Percentiles rank a stretch among this genome's conserved stretches.
Evolutionary conservation across 345 rosid species (phyloP).

Genomic region (Moricandia moricandioides): DNA sequence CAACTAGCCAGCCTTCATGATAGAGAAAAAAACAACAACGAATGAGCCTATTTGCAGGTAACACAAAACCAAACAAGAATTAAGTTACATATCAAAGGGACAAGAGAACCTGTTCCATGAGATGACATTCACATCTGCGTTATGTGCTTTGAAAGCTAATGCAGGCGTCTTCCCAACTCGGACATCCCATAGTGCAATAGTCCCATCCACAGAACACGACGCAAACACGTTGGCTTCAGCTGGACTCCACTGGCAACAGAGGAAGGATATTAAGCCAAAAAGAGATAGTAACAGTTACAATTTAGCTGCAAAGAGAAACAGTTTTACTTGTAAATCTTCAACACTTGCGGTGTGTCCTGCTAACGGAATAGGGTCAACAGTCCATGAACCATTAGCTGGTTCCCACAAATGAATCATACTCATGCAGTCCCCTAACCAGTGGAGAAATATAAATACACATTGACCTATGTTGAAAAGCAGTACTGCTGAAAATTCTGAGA

Average conservation of each 20-base stretch:
- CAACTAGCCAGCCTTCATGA: background rate
- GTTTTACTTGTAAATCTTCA: constrained; percentile 81
- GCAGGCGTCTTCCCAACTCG: constrained; percentile 67
- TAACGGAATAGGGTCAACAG: constrained; percentile 67
- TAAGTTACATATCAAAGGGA: background rate
- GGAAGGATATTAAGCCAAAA: background rate
- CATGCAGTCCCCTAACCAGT: constrained; percentile 75
- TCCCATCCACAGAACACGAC: constrained; percentile 83
- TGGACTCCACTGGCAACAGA: constrained; percentile 87
- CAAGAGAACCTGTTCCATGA: constrained; percentile 85
- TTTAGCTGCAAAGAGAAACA: background rate
- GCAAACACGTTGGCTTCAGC: constrained; percentile 76
- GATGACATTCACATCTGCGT: constrained; percentile 91
- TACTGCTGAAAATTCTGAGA: background rate
- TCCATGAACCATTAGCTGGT: constrained; percentile 75
- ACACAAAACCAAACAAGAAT: constrained; percentile 5
- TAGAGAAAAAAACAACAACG: background rate
- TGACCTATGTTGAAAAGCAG: background rate
- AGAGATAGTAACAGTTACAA: background rate
- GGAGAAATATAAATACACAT: background rate
- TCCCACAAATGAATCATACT: constrained; percentile 88
- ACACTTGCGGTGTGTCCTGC: constrained; percentile 83
- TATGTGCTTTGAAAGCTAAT: constrained; percentile 74
- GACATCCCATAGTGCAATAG: constrained; percentile 85
- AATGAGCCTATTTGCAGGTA: background rate